phyloP scores from a whole-genome alignment of 2,329 filamentous ascomycete genomes.

The Botrytis fragariae region DNA sequence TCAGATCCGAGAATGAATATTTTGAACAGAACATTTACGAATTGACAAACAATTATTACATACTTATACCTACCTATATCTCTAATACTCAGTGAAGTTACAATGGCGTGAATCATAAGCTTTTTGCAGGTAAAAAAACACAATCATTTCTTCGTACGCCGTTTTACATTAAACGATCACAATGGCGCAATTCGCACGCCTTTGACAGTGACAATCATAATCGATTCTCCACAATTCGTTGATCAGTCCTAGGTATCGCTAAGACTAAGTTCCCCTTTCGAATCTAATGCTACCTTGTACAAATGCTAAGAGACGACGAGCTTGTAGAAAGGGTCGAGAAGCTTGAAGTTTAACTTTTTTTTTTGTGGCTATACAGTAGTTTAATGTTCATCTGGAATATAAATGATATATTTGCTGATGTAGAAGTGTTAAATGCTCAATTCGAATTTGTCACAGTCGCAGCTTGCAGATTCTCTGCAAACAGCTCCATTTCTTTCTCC shows the following conservation, averaged over 20 bases:
- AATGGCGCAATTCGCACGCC: neutral
- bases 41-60: neutral
- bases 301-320: neutral
- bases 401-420: neutral
- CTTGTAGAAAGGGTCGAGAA: neutral
- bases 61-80: neutral
- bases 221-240: neutral
- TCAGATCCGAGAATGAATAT: neutral
- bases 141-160: neutral
- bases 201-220: neutral
- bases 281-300: neutral
- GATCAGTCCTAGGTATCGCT: neutral
- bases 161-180: neutral
- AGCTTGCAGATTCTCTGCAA: slow-evolving; percentile 12
- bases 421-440: neutral
- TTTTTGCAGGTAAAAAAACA: neutral
- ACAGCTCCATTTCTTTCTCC: slow-evolving; percentile 9
- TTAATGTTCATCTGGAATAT: neutral
- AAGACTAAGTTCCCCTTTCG: slow-evolving; percentile 8
- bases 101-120: neutral
- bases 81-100: neutral
- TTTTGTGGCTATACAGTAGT: too few species aligned
- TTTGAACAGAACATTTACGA: neutral
- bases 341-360: neutral
- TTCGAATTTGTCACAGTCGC: neutral